Conservation (phyloP, 768 basidiomycete genomes). For the Crassisporium funariophilum region DNA sequence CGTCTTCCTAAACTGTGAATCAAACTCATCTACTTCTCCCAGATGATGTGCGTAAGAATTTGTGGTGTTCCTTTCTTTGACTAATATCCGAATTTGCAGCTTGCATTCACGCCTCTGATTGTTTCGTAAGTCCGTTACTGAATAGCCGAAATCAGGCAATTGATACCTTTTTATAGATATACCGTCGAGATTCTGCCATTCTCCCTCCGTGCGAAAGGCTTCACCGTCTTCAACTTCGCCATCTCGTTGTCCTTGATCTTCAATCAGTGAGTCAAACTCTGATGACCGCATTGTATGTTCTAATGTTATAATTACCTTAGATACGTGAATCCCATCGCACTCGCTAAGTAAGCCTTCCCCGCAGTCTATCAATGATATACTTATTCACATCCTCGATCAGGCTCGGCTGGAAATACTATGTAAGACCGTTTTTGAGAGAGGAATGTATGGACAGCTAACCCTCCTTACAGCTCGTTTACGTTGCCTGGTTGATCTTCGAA, state of each 20-base stretch:
- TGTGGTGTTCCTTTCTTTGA: neutral
- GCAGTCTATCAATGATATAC: too few relatives aligned
- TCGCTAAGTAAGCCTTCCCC: too few relatives aligned
- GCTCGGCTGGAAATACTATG: constrained; percentile 71
- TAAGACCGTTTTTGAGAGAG: constrained; percentile 28
- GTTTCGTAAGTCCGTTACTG: constrained; percentile 27
- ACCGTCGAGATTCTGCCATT: constrained; percentile 34
- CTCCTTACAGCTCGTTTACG: constrained; percentile 43
- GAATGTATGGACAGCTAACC: too few relatives aligned
- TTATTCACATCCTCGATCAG: too few relatives aligned
- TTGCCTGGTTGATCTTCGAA: constrained; percentile 58
- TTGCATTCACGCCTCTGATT: constrained; percentile 37
- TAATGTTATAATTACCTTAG: constrained; percentile 7
- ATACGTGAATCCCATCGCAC: constrained; percentile 53
- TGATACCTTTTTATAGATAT: constrained; percentile 18
- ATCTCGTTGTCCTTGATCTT: constrained; percentile 68
- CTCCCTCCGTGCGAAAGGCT: constrained; percentile 66
- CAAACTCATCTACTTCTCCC: neutral
- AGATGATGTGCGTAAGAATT: constrained; percentile 27
- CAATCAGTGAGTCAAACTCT: constrained; percentile 49
- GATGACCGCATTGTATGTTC: neutral
- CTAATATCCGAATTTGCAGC: constrained; percentile 13
- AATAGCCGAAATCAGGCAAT: neutral
- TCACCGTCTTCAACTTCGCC: constrained; percentile 63
- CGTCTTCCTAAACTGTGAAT: neutral